Evolutionary conservation across 2,329 filamentous ascomycete genomes (phyloP).

Genomic region (Coniochaeta prunicola): DNA sequence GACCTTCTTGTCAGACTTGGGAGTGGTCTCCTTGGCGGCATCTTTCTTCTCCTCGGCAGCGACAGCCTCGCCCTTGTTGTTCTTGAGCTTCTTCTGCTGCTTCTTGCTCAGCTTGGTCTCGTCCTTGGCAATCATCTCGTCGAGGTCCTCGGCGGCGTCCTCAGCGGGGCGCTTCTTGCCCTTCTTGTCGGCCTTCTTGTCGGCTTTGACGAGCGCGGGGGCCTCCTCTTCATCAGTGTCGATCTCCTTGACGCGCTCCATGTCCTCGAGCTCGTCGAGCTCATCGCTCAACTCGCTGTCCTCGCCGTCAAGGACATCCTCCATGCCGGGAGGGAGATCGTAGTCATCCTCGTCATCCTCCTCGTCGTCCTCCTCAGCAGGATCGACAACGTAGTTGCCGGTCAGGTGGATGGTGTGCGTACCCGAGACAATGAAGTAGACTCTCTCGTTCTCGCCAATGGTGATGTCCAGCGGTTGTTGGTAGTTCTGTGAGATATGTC

Average conservation of each 20-base stretch:
- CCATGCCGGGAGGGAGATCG: conserved; percentile 72
- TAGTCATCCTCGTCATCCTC: conserved; percentile 68
- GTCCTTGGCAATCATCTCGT: conserved; percentile 78
- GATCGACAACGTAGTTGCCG: conserved; percentile 84
- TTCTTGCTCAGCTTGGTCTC: conserved; percentile 86
- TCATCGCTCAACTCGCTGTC: conserved; percentile 68
- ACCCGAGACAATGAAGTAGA: conserved; percentile 87
- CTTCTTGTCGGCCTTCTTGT: conserved; percentile 40
- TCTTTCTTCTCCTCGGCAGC: conserved; percentile 49
- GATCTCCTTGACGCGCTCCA: conserved; percentile 71
- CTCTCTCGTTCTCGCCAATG: conserved; percentile 77
- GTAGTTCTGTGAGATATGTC: conserved; percentile 57
- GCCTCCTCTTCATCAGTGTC: conserved; percentile 71
- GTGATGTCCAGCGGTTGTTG: conserved; percentile 95
- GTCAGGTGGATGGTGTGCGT: conserved; percentile 89
- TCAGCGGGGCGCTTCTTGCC: conserved; percentile 91
- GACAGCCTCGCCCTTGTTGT: conserved; percentile 89
- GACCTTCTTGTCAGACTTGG: conserved; percentile 80
- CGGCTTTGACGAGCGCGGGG: conserved; percentile 47
- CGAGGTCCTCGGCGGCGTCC: conserved; percentile 60
- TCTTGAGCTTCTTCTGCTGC: conserved; percentile 96
- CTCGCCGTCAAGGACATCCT: conserved; percentile 63
- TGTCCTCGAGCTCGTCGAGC: conserved; percentile 69
- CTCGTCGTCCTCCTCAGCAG: conserved; percentile 56
- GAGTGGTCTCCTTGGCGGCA: conserved; percentile 15